Evolutionary conservation across 2,329 filamentous ascomycete genomes (phyloP).

Genomic region (Arthrobotrys iridis): DNA sequence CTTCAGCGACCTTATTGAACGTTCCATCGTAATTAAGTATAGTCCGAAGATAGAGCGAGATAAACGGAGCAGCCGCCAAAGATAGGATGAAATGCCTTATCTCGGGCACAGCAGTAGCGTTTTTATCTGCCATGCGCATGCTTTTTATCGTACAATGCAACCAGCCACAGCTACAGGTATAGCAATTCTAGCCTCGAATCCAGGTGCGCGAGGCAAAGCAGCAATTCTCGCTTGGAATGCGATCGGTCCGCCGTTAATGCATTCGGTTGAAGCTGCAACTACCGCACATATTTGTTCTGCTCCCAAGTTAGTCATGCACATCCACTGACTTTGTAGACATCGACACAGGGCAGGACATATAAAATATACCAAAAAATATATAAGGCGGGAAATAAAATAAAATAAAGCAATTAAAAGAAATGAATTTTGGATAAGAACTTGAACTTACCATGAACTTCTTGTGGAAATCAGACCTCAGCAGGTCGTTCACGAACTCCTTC

Average conservation of each 20-base stretch:
- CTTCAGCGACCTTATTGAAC: too few relatives aligned
- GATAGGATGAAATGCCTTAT: constrained; percentile 11
- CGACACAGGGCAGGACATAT: too few relatives aligned
- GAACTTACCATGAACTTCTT: constrained; percentile 85
- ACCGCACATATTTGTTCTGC: constrained; percentile 66
- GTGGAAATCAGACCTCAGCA: constrained; percentile 83
- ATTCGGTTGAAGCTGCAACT: constrained; percentile 50
- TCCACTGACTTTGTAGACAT: not conserved
- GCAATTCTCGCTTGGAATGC: too few relatives aligned
- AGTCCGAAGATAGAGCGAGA: too few relatives aligned
- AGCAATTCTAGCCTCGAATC: too few relatives aligned
- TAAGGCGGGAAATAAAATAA: not conserved
- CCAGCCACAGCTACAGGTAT: too few relatives aligned
- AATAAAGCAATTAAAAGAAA: not conserved
- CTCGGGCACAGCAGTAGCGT: too few relatives aligned
- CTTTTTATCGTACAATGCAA: constrained; percentile 1
- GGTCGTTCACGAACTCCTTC: constrained; percentile 81
- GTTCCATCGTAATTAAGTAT: too few relatives aligned
- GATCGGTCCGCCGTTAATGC: not conserved
- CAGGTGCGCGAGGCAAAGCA: too few relatives aligned
- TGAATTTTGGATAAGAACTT: not conserved
- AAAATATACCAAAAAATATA: too few relatives aligned
- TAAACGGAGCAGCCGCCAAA: constrained; percentile 12
- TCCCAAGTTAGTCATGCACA: constrained; percentile 9
- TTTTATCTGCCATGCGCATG: not conserved